Evolutionary conservation across 2,329 filamentous ascomycete species (phyloP).

Genomic region (Sporothrix brunneoviolacea): DNA sequence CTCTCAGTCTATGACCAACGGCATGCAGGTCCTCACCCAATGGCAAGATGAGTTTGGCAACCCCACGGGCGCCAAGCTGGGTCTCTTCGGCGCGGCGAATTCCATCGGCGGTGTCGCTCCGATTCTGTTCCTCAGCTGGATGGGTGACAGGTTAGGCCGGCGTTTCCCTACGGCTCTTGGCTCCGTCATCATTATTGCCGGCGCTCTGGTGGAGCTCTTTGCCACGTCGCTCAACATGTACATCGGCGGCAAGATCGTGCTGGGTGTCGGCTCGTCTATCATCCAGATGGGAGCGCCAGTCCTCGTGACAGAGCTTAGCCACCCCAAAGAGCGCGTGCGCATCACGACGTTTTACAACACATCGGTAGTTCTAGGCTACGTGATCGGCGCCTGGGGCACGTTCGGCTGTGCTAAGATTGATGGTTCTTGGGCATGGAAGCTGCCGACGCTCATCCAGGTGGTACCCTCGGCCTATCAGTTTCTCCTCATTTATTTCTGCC

Average conservation of each 20-base stretch:
- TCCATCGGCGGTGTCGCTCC: slow-evolving; percentile 35
- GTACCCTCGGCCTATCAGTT: background rate
- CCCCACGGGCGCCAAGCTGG: slow-evolving; percentile 31
- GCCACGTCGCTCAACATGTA: slow-evolving; percentile 31
- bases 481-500: background rate
- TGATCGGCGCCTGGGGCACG: background rate
- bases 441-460: slow-evolving; percentile 1
- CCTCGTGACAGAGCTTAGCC: slow-evolving; percentile 33
- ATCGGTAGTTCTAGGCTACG: background rate
- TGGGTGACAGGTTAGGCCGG: slow-evolving; percentile 30
- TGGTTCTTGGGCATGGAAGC: background rate
- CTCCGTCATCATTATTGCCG: slow-evolving; percentile 32
- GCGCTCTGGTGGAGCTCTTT: slow-evolving; percentile 31
- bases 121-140: slow-evolving; percentile 30
- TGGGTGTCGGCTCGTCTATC: slow-evolving; percentile 31
- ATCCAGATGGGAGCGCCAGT: slow-evolving; percentile 37
- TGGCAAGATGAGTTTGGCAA: slow-evolving; percentile 34
- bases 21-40: slow-evolving; percentile 30
- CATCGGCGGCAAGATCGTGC: slow-evolving; percentile 32
- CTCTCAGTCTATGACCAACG: slow-evolving; percentile 31
- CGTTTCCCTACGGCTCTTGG: slow-evolving; percentile 30
- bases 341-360: slow-evolving; percentile 21
- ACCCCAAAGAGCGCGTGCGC: slow-evolving; percentile 28
- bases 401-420: background rate
- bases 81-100: slow-evolving; percentile 34